phyloP scores from a whole-genome alignment of 1,139 yeast genomes.

The Suhomyces kunorum region DNA sequence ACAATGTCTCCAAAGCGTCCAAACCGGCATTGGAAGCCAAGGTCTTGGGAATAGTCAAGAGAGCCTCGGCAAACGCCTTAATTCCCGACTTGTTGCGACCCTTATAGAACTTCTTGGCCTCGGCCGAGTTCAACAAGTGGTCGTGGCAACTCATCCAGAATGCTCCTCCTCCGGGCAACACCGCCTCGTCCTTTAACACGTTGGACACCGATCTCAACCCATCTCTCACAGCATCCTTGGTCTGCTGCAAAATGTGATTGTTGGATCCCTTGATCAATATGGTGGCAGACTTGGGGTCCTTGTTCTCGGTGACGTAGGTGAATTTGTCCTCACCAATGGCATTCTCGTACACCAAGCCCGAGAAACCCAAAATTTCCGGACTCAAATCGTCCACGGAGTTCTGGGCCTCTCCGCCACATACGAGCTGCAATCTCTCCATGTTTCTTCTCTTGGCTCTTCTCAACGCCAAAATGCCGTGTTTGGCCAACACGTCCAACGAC shows the following conservation, averaged over 20 bases:
- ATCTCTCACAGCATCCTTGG: constrained; percentile 96
- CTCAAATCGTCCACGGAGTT: constrained; percentile 92
- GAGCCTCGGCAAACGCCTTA: constrained; percentile 89
- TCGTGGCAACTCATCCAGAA: constrained; percentile 82
- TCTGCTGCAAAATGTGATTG: constrained; percentile 82
- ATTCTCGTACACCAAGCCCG: constrained; percentile 91
- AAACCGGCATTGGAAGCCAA: constrained; percentile 90
- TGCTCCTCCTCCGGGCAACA: constrained; percentile 98
- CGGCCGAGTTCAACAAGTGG: constrained; percentile 55
- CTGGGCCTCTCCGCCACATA: constrained; percentile 97
- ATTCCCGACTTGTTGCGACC: constrained; percentile 91
- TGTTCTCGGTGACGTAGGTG: constrained; percentile 91
- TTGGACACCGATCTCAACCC: constrained; percentile 95
- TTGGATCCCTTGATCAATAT: constrained; percentile 93
- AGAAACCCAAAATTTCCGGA: constrained; percentile 83
- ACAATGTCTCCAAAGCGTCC: constrained; percentile 86
- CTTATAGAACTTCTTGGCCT: constrained; percentile 63
- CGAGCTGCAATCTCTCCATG: constrained; percentile 96
- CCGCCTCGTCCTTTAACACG: constrained; percentile 78
- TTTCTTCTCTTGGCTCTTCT: constrained; percentile 98
- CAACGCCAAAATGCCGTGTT: constrained; percentile 87
- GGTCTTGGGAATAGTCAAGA: constrained; percentile 89
- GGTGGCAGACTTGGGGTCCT: constrained; percentile 89
- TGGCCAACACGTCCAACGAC: constrained; percentile 92
- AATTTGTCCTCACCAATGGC: constrained; percentile 96